These are phyloP conservation scores for Clathrus columnatus DNA, from an alignment of 768 basidiomycete genomes.

Conservation along the genomic window DNA sequence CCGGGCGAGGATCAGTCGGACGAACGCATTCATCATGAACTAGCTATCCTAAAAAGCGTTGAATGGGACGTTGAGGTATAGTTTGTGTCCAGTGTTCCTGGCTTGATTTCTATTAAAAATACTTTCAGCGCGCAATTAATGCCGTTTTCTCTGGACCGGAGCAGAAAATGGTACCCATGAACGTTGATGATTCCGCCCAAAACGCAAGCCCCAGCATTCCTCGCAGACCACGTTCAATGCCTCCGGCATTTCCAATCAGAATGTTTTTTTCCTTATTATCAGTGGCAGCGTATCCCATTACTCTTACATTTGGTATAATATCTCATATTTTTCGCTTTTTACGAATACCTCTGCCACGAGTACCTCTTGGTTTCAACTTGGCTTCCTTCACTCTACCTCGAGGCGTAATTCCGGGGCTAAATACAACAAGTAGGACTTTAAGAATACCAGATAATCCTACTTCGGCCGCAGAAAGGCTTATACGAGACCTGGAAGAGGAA, in stretches of 20 bases:
- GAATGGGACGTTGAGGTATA: slow-evolving; percentile 66
- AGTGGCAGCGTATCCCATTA: slow-evolving; percentile 39
- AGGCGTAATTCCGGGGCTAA: slow-evolving; percentile 22
- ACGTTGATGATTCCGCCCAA: slow-evolving; percentile 45
- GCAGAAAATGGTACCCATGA: slow-evolving; percentile 31
- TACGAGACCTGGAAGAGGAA: slow-evolving; percentile 75
- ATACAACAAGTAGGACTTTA: background rate
- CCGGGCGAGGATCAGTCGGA: slow-evolving; percentile 28
- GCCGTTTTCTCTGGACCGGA: slow-evolving; percentile 31
- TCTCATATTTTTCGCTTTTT: slow-evolving; percentile 52
- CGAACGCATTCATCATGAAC: slow-evolving; percentile 39
- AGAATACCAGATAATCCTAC: slow-evolving; percentile 26
- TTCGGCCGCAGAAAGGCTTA: slow-evolving; percentile 66
- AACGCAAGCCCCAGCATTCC: slow-evolving; percentile 14
- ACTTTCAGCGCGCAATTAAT: slow-evolving; percentile 45
- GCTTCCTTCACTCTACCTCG: slow-evolving; percentile 31
- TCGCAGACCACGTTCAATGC: slow-evolving; percentile 15
- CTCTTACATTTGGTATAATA: slow-evolving; percentile 53
- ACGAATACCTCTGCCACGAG: slow-evolving; percentile 56
- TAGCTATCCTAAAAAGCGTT: slow-evolving; percentile 51
- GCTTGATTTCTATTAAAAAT: background rate
- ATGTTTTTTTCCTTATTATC: slow-evolving; percentile 15
- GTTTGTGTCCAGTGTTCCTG: no score
- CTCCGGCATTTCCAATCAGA: slow-evolving; percentile 1
- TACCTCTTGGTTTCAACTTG: slow-evolving; percentile 39